Base-by-base conservation (phyloP, 306 rosid genomes). In the Citrullus colocynthis region DNA sequence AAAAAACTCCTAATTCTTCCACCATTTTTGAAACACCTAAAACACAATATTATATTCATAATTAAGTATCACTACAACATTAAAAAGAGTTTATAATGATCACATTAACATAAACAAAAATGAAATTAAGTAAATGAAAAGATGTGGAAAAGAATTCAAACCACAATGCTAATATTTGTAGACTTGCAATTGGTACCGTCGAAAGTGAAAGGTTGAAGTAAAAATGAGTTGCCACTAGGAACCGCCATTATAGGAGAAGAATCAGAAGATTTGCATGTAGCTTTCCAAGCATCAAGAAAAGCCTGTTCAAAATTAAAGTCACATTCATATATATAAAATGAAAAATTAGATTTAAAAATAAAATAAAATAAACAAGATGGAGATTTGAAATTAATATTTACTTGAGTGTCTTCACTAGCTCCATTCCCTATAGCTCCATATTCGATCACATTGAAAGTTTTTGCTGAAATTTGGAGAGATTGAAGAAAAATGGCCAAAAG, bases 361-460 rank as follows among this genome's bases (percentile, higher is more conserved):
- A 5, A 44, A 9, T 0, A 44, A 48, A 48, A 48, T n/a, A 2
- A 9, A 36, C 39, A 36, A 36, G 6, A 48, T 48, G 36, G 18
- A 75, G 20, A 16, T 7, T 36, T 32, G 11, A 75, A 56, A 15
- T 36, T 71, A 12, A 5, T 45, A 45, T 71, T 48, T 71, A 75
- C 78, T 20, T 56, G 48, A 7, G 78, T 75, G 18, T 75, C 78
- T 13, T 75, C 78, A 7, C 5, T 56, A 9, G 3, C 1, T 16
- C 78, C 78, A 75, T 75, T 17, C 4, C 78, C 78, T 8, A 75
- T 20, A 30, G 78, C 78, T 32, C 78, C 56, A 76, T 76, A 58
- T 1, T 58, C 15, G 0, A 76, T 1, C 3, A 76, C 67, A 24
- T 57, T 75, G 79, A 75, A 75, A 15, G 56, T 58, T 9, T 41